phyloP scores from a whole-genome alignment of 768 basidiomycete genomes.

The Termitomyces sp. region DNA sequence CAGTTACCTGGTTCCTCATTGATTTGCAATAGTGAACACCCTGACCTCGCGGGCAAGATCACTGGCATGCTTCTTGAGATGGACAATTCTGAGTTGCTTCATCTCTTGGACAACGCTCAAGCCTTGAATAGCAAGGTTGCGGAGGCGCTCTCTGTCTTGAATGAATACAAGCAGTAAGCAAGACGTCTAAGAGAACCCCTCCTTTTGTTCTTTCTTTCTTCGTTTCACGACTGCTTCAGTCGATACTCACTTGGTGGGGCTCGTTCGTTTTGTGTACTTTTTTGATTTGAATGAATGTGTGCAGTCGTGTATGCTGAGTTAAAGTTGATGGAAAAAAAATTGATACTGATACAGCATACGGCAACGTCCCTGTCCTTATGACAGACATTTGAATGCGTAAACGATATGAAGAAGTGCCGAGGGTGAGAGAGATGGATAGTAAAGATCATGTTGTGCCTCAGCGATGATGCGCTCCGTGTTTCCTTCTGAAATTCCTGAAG shows the following conservation, averaged over 20 bases:
- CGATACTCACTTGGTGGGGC: constrained; percentile 28
- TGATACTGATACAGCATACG: constrained; percentile 6
- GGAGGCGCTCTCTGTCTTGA: constrained; percentile 86
- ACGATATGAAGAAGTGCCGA: neutral
- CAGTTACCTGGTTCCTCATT: constrained; percentile 6
- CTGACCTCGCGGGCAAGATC: constrained; percentile 96
- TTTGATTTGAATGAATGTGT: constrained; percentile 7
- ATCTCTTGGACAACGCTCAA: constrained; percentile 78
- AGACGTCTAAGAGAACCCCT: constrained; percentile 4
- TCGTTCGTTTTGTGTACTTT: constrained; percentile 18
- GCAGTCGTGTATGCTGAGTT: neutral
- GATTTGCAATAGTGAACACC: constrained; percentile 54
- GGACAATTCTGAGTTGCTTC: constrained; percentile 92
- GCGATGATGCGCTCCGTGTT: neutral
- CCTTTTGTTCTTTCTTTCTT: constrained; percentile 29
- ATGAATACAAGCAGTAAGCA: constrained; percentile 58
- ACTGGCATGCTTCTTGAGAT: constrained; percentile 99
- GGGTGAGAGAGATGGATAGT: neutral
- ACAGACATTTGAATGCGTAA: constrained; percentile 8
- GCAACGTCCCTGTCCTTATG: constrained; percentile 10
- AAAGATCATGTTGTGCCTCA: neutral
- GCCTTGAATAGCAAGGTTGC: constrained; percentile 87
- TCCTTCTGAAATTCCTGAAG: neutral
- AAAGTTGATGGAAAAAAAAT: neutral
- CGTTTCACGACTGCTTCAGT: constrained; percentile 26